Percentiles rank a stretch among this genome's conserved stretches.
Conservation (phyloP, 495 filamentous ascomycete genomes). For the Apiosordaria backusii region DNA sequence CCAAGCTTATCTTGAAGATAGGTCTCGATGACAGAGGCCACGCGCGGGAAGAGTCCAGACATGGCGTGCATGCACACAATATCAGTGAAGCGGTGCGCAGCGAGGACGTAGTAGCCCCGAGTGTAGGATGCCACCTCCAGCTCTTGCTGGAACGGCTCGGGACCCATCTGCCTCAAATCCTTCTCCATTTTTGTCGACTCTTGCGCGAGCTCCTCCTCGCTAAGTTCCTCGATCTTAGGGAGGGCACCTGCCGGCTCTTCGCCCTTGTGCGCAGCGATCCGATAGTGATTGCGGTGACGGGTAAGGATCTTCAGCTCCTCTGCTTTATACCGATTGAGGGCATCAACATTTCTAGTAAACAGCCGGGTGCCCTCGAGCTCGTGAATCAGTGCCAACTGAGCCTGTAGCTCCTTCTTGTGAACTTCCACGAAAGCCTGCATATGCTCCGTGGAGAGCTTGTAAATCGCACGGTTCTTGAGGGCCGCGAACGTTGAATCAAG, state of each 20-base stretch:
- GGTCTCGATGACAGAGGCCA: constrained; percentile 28
- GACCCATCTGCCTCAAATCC: constrained; percentile 36
- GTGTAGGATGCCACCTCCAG: constrained; percentile 48
- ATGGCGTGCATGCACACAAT: constrained; percentile 45
- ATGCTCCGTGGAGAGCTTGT: constrained; percentile 33
- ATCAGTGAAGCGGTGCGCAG: constrained; percentile 49
- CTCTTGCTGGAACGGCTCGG: constrained; percentile 46
- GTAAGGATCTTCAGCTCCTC: constrained; percentile 34
- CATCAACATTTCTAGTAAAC: constrained; percentile 41
- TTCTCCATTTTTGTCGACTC: constrained; percentile 25
- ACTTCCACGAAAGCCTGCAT: constrained; percentile 35
- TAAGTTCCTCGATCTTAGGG: constrained; percentile 39
- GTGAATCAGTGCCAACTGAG: constrained; percentile 34
- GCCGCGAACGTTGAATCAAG: constrained; percentile 36
- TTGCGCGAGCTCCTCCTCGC: constrained; percentile 36
- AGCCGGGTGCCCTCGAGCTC: constrained; percentile 38
- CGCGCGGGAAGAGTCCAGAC: constrained; percentile 41
- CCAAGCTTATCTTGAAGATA: constrained; percentile 43
- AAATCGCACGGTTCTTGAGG: constrained; percentile 40
- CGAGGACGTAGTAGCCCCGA: constrained; percentile 51
- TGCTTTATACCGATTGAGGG: constrained; percentile 36
- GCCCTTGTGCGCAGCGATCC: constrained; percentile 24
- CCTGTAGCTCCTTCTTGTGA: constrained; percentile 25
- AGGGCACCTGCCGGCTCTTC: constrained; percentile 22
- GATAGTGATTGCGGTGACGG: constrained; percentile 38